Percentiles rank a stretch among this genome's conserved stretches.
phyloP scores from a whole-genome alignment of 2,329 filamentous ascomycete species.

The Cladosporium colombiae region DNA sequence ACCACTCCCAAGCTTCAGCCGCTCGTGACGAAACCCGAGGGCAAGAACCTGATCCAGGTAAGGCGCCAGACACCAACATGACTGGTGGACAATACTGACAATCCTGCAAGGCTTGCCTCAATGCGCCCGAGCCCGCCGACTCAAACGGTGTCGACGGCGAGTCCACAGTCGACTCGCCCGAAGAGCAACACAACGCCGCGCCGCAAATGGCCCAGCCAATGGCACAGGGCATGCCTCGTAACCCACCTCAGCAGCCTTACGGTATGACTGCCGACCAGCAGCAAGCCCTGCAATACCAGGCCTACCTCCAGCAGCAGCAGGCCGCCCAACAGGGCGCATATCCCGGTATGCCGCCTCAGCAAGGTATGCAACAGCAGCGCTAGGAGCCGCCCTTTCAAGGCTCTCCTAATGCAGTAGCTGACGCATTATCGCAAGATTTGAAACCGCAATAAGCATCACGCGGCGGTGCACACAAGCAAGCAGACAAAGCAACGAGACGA shows the following conservation, averaged over 20 bases:
- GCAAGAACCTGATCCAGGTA: slow-evolving; percentile 99
- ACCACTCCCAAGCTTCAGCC: slow-evolving; percentile 98
- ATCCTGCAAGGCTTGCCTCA: slow-evolving; percentile 78
- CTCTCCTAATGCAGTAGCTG: slow-evolving; percentile 21
- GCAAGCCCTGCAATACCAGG: slow-evolving; percentile 42
- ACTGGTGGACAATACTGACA: slow-evolving; percentile 22
- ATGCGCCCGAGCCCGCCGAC: slow-evolving; percentile 87
- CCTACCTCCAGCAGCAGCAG: slow-evolving; percentile 42
- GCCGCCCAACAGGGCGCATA: slow-evolving; percentile 39
- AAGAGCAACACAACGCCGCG: slow-evolving; percentile 72
- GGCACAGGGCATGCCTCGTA: slow-evolving; percentile 35
- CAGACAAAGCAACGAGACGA: slow-evolving; percentile 14
- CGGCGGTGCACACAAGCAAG: slow-evolving; percentile 4
- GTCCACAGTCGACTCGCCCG: slow-evolving; percentile 75
- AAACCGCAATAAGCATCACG: slow-evolving; percentile 20
- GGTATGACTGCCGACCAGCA: slow-evolving; percentile 41
- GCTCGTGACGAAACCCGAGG: slow-evolving; percentile 95
- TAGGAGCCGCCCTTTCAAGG: slow-evolving; percentile 26
- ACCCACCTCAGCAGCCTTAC: slow-evolving; percentile 33
- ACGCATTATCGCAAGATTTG: slow-evolving; percentile 20
- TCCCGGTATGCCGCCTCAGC: slow-evolving; percentile 39
- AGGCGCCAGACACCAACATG: slow-evolving; percentile 19
- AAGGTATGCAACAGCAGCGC: slow-evolving; percentile 36
- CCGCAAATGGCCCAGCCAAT: slow-evolving; percentile 39
- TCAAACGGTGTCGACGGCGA: slow-evolving; percentile 60